A percentile compares a stretch with the other conserved stretches of the same genome.
phyloP scores from a whole-genome alignment of 306 rosid species.

The Crataegus laevigata region DNA sequence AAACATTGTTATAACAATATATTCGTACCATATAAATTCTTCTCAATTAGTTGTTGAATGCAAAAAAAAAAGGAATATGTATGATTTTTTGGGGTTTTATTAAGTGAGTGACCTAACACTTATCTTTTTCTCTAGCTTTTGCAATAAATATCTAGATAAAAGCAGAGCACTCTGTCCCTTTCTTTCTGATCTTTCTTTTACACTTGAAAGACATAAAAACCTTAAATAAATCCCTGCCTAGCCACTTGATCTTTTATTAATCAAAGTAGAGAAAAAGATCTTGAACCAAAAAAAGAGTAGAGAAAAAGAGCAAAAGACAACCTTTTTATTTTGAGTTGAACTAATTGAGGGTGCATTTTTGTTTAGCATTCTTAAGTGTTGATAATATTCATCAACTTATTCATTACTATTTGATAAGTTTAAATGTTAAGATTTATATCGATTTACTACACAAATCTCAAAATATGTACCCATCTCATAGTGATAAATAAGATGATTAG shows the following conservation, averaged over 20 bases:
- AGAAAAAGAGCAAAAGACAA: neutral
- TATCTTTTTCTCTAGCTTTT: constrained; percentile 11
- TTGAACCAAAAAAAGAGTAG: neutral
- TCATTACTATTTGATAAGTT: too few species aligned
- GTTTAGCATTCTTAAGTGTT: too few species aligned
- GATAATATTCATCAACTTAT: too few species aligned
- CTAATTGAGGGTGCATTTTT: neutral
- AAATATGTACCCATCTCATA: too few species aligned
- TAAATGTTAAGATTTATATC: too few species aligned
- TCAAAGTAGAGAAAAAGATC: neutral
- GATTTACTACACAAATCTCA: too few species aligned
- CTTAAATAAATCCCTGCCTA: neutral
- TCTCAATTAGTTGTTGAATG: neutral
- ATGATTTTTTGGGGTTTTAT: neutral
- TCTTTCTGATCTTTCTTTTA: neutral
- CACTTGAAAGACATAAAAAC: neutral
- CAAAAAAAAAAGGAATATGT: neutral
- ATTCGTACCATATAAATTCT: too few species aligned
- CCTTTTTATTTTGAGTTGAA: neutral
- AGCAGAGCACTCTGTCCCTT: neutral
- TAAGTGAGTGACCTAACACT: neutral
- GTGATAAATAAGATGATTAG: too few species aligned
- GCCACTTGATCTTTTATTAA: neutral
- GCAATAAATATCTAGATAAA: neutral
- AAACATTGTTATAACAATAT: too few species aligned